These are phyloP conservation scores for Fusarium cicatricum DNA, from an alignment of 2,329 filamentous ascomycete genomes.

Conservation along the genomic window DNA sequence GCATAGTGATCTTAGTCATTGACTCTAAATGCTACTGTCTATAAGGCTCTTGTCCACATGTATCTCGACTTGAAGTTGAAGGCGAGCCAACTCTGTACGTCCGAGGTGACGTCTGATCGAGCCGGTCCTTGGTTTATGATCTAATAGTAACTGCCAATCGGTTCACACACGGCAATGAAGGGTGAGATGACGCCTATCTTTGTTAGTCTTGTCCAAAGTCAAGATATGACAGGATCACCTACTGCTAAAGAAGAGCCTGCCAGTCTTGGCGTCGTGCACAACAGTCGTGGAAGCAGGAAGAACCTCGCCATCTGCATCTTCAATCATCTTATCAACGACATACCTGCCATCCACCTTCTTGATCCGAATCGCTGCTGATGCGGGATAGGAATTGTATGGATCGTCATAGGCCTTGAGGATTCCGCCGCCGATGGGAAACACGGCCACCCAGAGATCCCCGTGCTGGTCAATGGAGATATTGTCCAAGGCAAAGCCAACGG, in stretches of 20 bases:
- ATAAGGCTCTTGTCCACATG: too few species aligned
- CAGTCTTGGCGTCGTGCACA: conserved; percentile 36
- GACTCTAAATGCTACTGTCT: too few species aligned
- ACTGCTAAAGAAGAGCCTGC: conserved; percentile 37
- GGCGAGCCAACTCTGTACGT: too few species aligned
- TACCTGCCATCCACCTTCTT: conserved; percentile 9
- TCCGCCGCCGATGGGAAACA: conserved; percentile 20
- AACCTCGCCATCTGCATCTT: conserved; percentile 28
- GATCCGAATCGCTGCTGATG: conserved; percentile 22
- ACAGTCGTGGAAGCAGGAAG: conserved; percentile 36
- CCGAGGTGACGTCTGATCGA: too few species aligned
- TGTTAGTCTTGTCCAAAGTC: not conserved
- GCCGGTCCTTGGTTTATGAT: too few species aligned
- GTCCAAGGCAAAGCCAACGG: conserved; percentile 22
- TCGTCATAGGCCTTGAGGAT: conserved; percentile 26
- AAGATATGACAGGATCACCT: not conserved
- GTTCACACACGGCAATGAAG: conserved; percentile 35
- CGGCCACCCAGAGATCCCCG: conserved; percentile 31
- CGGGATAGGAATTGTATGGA: conserved; percentile 9
- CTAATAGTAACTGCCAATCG: too few species aligned
- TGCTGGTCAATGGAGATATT: conserved; percentile 36
- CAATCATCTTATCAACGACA: conserved; percentile 34
- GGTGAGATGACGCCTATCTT: conserved; percentile 35
- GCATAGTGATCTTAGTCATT: too few species aligned
- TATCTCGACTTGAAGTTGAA: too few species aligned